Conservation (phyloP, 2,329 filamentous ascomycete species). For the Hypoxylon sp. region DNA sequence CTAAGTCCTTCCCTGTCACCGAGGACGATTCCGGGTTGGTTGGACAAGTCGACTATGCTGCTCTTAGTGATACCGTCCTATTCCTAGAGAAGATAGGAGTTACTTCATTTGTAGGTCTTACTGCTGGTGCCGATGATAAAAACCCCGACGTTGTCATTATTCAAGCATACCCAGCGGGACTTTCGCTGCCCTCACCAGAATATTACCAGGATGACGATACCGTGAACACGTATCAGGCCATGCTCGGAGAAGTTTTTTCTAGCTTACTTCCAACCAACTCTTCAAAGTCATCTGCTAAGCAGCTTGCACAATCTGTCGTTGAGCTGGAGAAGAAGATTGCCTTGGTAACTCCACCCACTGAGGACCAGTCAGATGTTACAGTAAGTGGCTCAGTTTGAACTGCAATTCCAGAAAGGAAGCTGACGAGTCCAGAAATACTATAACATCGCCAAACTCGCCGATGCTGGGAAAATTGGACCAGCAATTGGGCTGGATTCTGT, state of each 20-base stretch:
- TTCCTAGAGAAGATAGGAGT: conserved; percentile 64
- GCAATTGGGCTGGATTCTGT: conserved; percentile 68
- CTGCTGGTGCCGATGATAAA: conserved; percentile 61
- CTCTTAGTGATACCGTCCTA: conserved; percentile 62
- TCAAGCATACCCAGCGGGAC: conserved; percentile 60
- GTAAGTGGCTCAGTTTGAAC: conserved; percentile 49
- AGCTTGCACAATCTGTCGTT: conserved; percentile 62
- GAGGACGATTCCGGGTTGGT: conserved; percentile 49
- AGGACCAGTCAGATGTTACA: conserved; percentile 73
- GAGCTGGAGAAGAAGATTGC: conserved; percentile 75
- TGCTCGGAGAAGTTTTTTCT: conserved; percentile 59
- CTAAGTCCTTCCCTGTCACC: conserved; percentile 60
- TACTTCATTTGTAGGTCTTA: conserved; percentile 56
- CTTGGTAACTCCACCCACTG: conserved; percentile 69
- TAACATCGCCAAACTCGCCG: conserved; percentile 72
- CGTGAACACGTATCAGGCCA: conserved; percentile 65
- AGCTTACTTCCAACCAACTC: conserved; percentile 51
- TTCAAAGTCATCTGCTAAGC: conserved; percentile 45
- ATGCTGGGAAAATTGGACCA: conserved; percentile 69
- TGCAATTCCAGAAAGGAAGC: conserved; percentile 6
- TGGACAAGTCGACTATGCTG: conserved; percentile 50
- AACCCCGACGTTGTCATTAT: conserved; percentile 59
- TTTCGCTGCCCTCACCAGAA: conserved; percentile 74
- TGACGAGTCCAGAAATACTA: conserved; percentile 69
- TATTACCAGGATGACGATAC: conserved; percentile 71